phyloP scores from a whole-genome alignment of 1,284 basidiomycete species.

The Inonotus obliquus region DNA sequence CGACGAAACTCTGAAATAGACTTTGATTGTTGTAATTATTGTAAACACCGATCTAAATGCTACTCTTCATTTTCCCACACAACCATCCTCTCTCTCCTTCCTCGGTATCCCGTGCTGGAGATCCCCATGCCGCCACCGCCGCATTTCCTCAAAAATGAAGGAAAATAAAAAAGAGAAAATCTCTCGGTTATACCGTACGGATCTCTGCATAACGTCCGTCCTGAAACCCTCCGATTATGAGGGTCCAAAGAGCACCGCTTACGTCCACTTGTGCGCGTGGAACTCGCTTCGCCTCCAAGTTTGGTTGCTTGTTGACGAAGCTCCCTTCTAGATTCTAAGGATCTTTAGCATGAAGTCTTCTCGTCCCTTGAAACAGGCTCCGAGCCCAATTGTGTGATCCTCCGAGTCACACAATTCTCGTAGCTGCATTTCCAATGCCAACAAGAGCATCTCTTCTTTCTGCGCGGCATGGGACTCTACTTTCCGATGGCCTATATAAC shows the following conservation, averaged over 20 bases:
- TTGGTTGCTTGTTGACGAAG: background rate
- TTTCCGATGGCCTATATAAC: conserved; percentile 2
- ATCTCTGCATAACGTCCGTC: background rate
- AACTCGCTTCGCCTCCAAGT: conserved; percentile 8
- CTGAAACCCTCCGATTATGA: background rate
- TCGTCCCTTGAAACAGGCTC: conserved; percentile 11
- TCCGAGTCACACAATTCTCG: background rate
- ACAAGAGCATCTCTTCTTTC: background rate
- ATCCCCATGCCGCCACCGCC: conserved; percentile 5
- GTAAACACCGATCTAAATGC: conserved; percentile 1
- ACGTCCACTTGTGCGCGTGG: background rate
- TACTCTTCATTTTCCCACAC: background rate
- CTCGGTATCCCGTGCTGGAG: background rate
- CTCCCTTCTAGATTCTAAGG: conserved; percentile 4
- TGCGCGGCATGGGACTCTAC: background rate
- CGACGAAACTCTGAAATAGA: conserved; percentile 2
- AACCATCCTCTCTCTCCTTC: background rate
- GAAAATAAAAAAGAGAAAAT: background rate
- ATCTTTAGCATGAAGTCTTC: background rate
- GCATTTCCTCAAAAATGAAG: background rate
- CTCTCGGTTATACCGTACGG: background rate
- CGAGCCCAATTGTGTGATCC: background rate
- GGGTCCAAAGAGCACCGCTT: background rate
- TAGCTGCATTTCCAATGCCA: conserved; percentile 6
- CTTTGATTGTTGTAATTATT: background rate